Conservation (phyloP, 805 yeast species). For the Nakazawaea holstii region DNA sequence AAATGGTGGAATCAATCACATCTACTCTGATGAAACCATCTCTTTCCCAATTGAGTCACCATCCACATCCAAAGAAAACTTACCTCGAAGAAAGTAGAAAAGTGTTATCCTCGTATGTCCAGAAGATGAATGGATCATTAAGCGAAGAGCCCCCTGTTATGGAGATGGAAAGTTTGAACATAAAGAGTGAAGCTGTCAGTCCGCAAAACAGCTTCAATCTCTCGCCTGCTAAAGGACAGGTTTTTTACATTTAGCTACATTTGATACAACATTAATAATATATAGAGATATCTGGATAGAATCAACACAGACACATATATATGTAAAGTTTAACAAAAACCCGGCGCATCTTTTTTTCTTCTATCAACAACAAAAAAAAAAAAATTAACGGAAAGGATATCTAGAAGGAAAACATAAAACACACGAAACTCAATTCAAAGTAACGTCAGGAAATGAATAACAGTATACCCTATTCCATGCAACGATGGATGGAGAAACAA, state of each 20-base stretch:
- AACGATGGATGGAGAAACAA: not conserved
- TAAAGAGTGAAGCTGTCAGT: conserved; percentile 5
- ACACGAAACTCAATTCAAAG: too few species aligned
- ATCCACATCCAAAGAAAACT: not conserved
- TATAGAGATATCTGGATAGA: not conserved
- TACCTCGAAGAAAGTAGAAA: conserved; percentile 10
- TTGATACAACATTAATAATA: not conserved
- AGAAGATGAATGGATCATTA: conserved; percentile 5
- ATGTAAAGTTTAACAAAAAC: not conserved
- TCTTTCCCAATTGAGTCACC: not conserved
- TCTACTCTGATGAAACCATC: conserved; percentile 9
- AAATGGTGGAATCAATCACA: conserved; percentile 9
- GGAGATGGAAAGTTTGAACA: conserved; percentile 4
- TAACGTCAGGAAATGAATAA: too few species aligned
- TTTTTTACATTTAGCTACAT: conserved; percentile 3
- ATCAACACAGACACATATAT: too few species aligned
- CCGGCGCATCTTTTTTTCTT: too few species aligned
- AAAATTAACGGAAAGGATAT: too few species aligned
- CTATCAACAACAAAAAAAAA: too few species aligned
- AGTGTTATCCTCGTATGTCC: not conserved
- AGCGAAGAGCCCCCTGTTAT: conserved; percentile 7
- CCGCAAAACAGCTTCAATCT: conserved; percentile 1
- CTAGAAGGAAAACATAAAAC: too few species aligned
- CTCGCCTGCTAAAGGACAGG: conserved; percentile 3
- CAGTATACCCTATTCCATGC: not conserved